Base-by-base conservation (phyloP, 2,329 filamentous ascomycete species). In the Biscogniauxia marginata region DNA sequence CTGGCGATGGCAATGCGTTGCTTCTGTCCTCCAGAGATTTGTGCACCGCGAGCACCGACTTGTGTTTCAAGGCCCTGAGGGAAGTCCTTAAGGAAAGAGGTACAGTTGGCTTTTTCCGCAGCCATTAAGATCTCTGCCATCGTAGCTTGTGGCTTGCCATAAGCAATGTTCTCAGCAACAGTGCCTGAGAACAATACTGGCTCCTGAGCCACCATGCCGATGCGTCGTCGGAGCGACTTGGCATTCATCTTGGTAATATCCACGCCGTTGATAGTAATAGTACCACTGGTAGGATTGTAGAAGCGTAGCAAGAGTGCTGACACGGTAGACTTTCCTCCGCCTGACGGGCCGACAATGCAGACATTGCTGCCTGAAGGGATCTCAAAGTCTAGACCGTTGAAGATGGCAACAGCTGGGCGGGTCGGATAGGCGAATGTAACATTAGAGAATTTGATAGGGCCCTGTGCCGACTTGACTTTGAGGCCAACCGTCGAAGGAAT, bases 1-100 rank as follows among this genome's bases (percentile, higher is more conserved):
- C 96, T 86, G 4, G 95, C 95, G 72, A 99, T 99, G 39, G 95
- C 95, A 67, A 99, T 98, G 61, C 95, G 88, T 74, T 99, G 95
- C 76, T 98, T 98, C 74, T 99, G 95, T 0, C 95, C 95, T 51
- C 95, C 95, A 7, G 92, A 97, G 0, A 99, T 82, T 73, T 98
- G 93, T 1, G 93, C 93, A 30, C 95, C 95, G 62, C 95, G 84
- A 16, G 93, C 89, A 53, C 96, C 96, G 24, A 96, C 95, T 62
- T 90, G 89, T 0, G 95, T 99, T 69, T 99, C 93, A 6, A 99
- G 83, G 4, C 95, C 95, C 56, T 98, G 92, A 23, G 95, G 95
- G 65, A 99, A 96, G 72, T 99, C 95, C 70, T 89, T 88, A 72
- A 99, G 96, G 70, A 99, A 99, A 22, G 20, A 23, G 65, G 89